Percentiles rank a stretch among this genome's conserved stretches.
These are phyloP conservation scores for Nigrograna mackinnonii DNA, from an alignment of 2,329 filamentous ascomycete genomes.

Conservation along the genomic window DNA sequence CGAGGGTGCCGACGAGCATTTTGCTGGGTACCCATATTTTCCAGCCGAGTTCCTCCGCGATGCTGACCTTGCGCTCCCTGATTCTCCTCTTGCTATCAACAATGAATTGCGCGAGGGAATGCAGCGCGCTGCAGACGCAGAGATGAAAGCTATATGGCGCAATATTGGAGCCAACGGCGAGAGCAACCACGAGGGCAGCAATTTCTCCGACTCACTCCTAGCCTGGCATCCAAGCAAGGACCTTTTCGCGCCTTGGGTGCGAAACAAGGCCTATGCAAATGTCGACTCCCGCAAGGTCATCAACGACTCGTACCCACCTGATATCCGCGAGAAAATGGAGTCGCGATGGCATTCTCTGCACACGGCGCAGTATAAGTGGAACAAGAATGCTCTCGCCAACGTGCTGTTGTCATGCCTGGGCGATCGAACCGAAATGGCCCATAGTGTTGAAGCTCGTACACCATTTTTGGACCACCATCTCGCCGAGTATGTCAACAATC, in stretches of 20 bases:
- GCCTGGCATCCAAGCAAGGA: conserved; percentile 7
- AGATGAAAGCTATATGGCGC: conserved; percentile 2
- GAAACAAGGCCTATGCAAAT: conserved; percentile 14
- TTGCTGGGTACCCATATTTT: conserved; percentile 56
- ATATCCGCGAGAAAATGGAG: conserved; percentile 23
- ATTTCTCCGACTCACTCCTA: conserved; percentile 16
- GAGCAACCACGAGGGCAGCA: conserved; percentile 17
- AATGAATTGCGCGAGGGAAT: background rate
- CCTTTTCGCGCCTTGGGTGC: conserved; percentile 14
- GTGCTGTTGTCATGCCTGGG: conserved; percentile 48
- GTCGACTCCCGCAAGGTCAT: conserved; percentile 29
- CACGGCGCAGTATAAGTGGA: conserved; percentile 27
- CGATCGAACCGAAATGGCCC: conserved; percentile 51
- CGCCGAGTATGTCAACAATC: conserved; percentile 42
- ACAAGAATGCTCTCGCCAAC: conserved; percentile 22
- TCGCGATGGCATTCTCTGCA: conserved; percentile 27
- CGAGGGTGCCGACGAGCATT: conserved; percentile 59
- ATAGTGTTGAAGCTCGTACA: conserved; percentile 45
- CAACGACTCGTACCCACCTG: conserved; percentile 10
- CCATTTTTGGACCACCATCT: conserved; percentile 46
- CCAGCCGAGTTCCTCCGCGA: conserved; percentile 54
- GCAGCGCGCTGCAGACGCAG: background rate
- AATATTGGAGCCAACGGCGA: conserved; percentile 11
- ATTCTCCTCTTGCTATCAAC: conserved; percentile 12
- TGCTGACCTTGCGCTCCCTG: conserved; percentile 39